phyloP scores from a whole-genome alignment of 306 rosid species.

The Dalbergia cultrata region DNA sequence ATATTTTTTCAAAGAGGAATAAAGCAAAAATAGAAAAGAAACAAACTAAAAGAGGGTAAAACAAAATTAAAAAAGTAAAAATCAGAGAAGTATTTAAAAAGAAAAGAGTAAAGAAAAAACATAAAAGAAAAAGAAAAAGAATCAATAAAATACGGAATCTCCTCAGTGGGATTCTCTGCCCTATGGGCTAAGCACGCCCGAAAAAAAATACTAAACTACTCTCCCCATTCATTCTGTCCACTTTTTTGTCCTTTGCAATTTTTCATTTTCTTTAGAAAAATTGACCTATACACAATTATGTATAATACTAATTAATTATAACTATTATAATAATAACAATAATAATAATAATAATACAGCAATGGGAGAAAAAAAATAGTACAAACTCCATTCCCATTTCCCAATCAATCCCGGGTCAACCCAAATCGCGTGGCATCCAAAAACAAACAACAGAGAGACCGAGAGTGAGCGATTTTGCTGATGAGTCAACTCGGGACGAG shows the following conservation, averaged over 20 bases:
- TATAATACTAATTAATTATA: no score
- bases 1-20: no score
- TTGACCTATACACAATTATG: no score
- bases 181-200: slow-evolving; percentile 35
- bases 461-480: neutral
- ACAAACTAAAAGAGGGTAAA: slow-evolving; percentile 7
- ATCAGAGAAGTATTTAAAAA: neutral
- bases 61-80: neutral
- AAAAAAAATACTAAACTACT: slow-evolving; percentile 25
- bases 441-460: neutral
- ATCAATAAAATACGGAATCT: slow-evolving; percentile 25
- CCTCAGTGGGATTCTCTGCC: slow-evolving; percentile 60
- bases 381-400: neutral
- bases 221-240: slow-evolving; percentile 25
- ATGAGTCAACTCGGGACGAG: slow-evolving; percentile 41
- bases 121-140: neutral
- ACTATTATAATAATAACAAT: neutral
- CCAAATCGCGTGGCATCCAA: neutral
- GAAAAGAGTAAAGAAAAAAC: slow-evolving; percentile 1
- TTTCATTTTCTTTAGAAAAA: neutral
- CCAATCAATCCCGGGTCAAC: neutral
- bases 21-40: slow-evolving; percentile 42
- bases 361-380: neutral
- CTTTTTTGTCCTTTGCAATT: slow-evolving; percentile 21
- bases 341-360: neutral